A percentile compares a stretch with the other conserved stretches of the same genome.
Evolutionary conservation across 352 stramenopile species (phyloP).

Genomic region (Phytophthora vignae): DNA sequence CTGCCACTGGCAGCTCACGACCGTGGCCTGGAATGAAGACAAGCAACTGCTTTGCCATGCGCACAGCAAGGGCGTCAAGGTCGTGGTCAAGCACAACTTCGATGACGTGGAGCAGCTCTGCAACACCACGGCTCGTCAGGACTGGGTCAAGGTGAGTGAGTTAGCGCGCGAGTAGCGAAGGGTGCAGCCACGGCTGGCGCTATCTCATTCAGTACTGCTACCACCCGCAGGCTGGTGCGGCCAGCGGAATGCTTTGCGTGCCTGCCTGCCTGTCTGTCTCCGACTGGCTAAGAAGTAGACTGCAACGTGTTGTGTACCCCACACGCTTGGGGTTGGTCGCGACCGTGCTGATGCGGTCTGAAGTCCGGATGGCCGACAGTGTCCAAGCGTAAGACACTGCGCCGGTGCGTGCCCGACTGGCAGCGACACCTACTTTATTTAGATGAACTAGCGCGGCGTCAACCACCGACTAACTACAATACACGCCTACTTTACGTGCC

Average conservation of each 20-base stretch:
- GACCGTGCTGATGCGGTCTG: no score
- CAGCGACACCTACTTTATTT: no score
- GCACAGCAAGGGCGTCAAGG: constrained; percentile 77
- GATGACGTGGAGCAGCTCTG: constrained; percentile 71
- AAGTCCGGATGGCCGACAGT: no score
- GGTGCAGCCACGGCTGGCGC: not conserved
- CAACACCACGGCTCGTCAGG: constrained; percentile 45
- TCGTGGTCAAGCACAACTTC: constrained; percentile 88
- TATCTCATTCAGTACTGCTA: not conserved
- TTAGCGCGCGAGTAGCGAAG: not conserved
- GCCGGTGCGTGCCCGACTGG: no score
- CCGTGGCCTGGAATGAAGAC: constrained; percentile 86
- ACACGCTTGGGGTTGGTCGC: no score
- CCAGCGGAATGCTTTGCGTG: not conserved
- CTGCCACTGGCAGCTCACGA: constrained; percentile 57
- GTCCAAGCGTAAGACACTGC: no score
- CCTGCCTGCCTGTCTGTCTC: not conserved
- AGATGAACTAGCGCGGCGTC: no score
- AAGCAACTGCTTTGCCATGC: constrained; percentile 84
- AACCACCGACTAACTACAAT: no score
- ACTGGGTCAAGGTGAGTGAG: constrained; percentile 63
- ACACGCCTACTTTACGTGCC: no score
- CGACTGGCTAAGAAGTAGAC: no score
- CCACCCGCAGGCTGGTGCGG: not conserved
- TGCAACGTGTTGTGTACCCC: no score